Evolutionary conservation across 2,329 filamentous ascomycete species (phyloP), one percentile per base, ranked within the genome.

Genomic region (Fusarium euwallaceae): DNA sequence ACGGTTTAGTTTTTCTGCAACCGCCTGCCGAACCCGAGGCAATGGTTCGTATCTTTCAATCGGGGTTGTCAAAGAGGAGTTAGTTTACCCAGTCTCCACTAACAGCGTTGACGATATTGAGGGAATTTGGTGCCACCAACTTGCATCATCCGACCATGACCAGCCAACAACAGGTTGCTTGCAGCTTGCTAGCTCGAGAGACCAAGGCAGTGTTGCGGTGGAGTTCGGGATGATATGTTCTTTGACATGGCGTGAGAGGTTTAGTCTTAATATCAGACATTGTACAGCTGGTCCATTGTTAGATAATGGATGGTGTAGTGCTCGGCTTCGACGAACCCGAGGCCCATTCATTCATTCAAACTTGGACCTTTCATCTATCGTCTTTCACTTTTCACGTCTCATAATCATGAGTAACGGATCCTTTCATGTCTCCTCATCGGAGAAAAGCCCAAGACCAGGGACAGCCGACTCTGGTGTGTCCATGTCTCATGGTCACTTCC

Each of bases 341-440:
- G 17, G 43, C 29, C n/a, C 29, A 36, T n/a, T 17, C 41, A n/a
- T 48, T 48, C 39, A n/a, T 48, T 48, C 39, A 34, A 36, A 9
- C 17, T 27, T 48, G 8, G 20, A 17, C 4, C 9, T 48, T 24
- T 22, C 20, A 20, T 48, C 29, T 24, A 12, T 36, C 24, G 22
- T 29, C 3, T 32, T 16, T 12, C 1, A 22, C 20, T 61, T 3
- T 12, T 22, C 34, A 36, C 29, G 16, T 34, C n/a, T 36, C 16
- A 10, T 22, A 24, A 36, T 29, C 27, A 64, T 64, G 62, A 59
- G 62, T 16, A 59, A 64, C 62, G 51, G 16, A 9, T 58, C 32
- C 12, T 6, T 45, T n/a, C n/a, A 64, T 12, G 20, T 12, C 17
- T 16, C 43, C 2, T 4, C 62, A 5, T 43, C 29, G 6, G 27